Conservation (phyloP, 2,329 filamentous ascomycete genomes). For the Pseudopithomyces chartarum region DNA sequence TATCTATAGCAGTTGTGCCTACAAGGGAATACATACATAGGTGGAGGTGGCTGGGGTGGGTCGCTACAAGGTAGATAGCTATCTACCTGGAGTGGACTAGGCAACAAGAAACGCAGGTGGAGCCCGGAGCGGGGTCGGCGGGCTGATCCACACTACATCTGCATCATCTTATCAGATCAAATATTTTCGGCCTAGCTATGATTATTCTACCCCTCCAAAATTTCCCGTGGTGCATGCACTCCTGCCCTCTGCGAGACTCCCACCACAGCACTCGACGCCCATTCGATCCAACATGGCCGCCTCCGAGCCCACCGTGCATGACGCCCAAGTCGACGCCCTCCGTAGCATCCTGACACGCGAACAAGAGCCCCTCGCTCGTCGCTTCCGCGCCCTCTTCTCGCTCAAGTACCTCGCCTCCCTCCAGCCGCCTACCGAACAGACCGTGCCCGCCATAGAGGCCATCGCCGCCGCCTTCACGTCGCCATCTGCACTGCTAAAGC, state of each 20-base stretch:
- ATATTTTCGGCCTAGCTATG: conserved; percentile 13
- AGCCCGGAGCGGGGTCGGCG: conserved; percentile 7
- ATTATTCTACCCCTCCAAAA: neutral
- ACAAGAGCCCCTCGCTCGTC: conserved; percentile 78
- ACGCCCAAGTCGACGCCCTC: conserved; percentile 63
- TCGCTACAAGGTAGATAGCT: too few relatives aligned
- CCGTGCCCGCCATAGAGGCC: conserved; percentile 70
- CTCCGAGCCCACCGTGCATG: conserved; percentile 23
- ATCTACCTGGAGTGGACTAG: too few relatives aligned
- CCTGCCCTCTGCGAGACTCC: too few relatives aligned
- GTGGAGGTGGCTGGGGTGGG: conserved; percentile 6
- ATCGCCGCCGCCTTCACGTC: conserved; percentile 88
- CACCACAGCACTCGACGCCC: conserved; percentile 3
- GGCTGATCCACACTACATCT: conserved; percentile 19
- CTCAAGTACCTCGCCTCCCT: conserved; percentile 89
- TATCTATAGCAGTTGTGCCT: too few relatives aligned
- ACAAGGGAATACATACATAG: too few relatives aligned
- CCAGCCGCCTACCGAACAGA: conserved; percentile 60
- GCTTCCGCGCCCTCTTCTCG: conserved; percentile 96
- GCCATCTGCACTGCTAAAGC: conserved; percentile 88
- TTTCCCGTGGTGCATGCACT: neutral
- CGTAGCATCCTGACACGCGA: conserved; percentile 82
- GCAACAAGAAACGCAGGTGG: conserved; percentile 10
- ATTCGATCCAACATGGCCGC: conserved; percentile 32
- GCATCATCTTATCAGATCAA: conserved; percentile 27